Percentiles rank a stretch among this genome's conserved stretches.
Conservation (phyloP, 2,329 filamentous ascomycete species). For the Emergomyces orientalis region DNA sequence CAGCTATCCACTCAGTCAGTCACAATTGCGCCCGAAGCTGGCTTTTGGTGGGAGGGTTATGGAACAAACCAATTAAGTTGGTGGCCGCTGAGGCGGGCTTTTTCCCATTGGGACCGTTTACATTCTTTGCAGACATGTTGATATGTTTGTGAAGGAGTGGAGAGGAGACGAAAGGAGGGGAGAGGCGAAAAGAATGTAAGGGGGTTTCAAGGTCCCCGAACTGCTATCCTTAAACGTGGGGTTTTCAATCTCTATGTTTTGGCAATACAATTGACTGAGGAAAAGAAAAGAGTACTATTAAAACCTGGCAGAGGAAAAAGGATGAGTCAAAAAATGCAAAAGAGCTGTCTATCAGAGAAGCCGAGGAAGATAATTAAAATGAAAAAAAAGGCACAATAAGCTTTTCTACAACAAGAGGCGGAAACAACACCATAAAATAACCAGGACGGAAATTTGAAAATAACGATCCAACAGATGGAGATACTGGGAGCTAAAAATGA, state of each 20-base stretch:
- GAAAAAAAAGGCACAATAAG: not conserved
- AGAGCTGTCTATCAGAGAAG: not conserved
- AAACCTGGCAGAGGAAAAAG: not conserved
- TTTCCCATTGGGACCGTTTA: constrained; percentile 44
- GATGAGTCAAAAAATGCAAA: not conserved
- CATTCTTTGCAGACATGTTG: constrained; percentile 52
- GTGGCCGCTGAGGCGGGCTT: constrained; percentile 76
- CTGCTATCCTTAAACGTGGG: not conserved
- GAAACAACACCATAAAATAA: not conserved
- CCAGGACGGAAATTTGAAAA: not conserved
- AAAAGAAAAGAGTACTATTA: not conserved
- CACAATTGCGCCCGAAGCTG: not conserved
- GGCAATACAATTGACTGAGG: not conserved
- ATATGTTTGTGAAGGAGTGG: not conserved
- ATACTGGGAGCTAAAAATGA: not conserved
- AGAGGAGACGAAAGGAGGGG: not conserved
- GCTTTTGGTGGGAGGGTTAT: constrained; percentile 18
- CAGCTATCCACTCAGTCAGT: constrained; percentile 50
- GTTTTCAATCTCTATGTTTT: not conserved
- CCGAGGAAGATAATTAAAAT: not conserved
- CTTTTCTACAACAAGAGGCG: not conserved
- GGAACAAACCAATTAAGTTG: constrained; percentile 71
- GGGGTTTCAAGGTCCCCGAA: not conserved
- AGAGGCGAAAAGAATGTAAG: not conserved
- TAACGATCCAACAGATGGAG: not conserved